These are phyloP conservation scores for Trametes punicea DNA, from an alignment of 768 basidiomycete genomes.

Conservation along the genomic window DNA sequence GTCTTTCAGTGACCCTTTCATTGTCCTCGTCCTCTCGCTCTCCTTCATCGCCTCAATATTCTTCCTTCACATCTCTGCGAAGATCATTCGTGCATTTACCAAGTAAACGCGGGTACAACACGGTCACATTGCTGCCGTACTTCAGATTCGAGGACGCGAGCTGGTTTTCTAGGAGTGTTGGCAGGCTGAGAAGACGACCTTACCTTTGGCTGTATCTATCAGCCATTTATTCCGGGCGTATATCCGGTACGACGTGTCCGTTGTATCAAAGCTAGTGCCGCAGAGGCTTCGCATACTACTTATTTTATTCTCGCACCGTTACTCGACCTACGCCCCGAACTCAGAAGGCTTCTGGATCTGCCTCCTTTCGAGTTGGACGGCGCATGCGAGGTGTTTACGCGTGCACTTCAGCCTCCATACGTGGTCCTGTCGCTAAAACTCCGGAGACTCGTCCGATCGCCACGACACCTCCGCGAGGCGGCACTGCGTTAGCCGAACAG, in stretches of 20 bases:
- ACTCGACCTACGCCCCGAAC: neutral
- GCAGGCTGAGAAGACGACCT: slow-evolving; percentile 9
- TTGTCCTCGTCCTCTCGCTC: slow-evolving; percentile 91
- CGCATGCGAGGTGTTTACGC: neutral
- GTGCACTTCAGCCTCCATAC: neutral
- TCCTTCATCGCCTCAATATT: slow-evolving; percentile 98
- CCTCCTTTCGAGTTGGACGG: neutral
- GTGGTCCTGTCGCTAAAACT: slow-evolving; percentile 1
- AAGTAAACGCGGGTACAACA: slow-evolving; percentile 47
- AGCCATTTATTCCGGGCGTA: slow-evolving; percentile 1
- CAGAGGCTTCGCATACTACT: slow-evolving; percentile 15
- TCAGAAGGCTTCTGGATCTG: neutral
- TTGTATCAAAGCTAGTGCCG: slow-evolving; percentile 19
- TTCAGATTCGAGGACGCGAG: neutral
- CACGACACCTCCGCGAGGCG: neutral
- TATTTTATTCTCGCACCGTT: slow-evolving; percentile 14
- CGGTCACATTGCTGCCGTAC: neutral
- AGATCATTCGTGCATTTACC: slow-evolving; percentile 87
- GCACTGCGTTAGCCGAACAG: neutral
- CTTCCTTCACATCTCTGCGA: slow-evolving; percentile 97
- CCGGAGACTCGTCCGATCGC: neutral
- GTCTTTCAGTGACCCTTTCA: slow-evolving; percentile 81
- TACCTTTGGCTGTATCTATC: slow-evolving; percentile 4
- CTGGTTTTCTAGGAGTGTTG: neutral
- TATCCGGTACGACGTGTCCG: slow-evolving; percentile 19